Base-by-base conservation (phyloP, 192 early-diverging fungal genomes). In the Mortierella claussenii region DNA sequence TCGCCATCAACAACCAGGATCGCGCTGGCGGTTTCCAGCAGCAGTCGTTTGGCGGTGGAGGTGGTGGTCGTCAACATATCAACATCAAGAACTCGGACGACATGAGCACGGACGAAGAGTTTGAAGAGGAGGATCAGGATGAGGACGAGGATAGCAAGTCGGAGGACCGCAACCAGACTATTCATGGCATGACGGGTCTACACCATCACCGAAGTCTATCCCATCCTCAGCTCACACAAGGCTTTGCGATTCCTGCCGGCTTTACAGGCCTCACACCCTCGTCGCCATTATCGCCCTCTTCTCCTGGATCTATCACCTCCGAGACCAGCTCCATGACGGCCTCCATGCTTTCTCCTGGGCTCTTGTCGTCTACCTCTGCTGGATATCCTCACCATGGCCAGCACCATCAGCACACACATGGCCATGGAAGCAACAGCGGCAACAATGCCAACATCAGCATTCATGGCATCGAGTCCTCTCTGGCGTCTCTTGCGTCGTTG, bases 21-120 rank as follows among this genome's bases (percentile, higher is more conserved):
- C 65, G 55, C n/a, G 7, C 27, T 18, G 27, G 52, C n/a, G 24
- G 27, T 15, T 57, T 58, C 34, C 55, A 68, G 27, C 63, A 65
- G 30, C 49, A 37, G n/a, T 32, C 65, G 17, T 68, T 68, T 8
- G 60, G 60, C 34, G n/a, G n/a, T n/a, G 47, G 57, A 28, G 43
- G 59, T 31, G 60, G 48, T 1, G 63, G 63, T 27, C 70, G 65
- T 15, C 70, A 65, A 18, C 70, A 75, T 54, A 75, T 75, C 40
- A 75, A 65, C 34, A 75, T 75, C 51, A 65, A 60, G 43, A 75
- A 65, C 57, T 36, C 69, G 5, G 70, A 75, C 17, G 62, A 45
- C 6, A 60, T 60, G 57, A 65, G 59, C 44, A 65, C 55, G 24
- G 70, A 75, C 34, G 63, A 75, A 4, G 70, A 75, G 3, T 27